A percentile compares a stretch with the other conserved stretches of the same genome.
Evolutionary conservation across 768 basidiomycete species (phyloP).

Genomic region (Russula foetens): DNA sequence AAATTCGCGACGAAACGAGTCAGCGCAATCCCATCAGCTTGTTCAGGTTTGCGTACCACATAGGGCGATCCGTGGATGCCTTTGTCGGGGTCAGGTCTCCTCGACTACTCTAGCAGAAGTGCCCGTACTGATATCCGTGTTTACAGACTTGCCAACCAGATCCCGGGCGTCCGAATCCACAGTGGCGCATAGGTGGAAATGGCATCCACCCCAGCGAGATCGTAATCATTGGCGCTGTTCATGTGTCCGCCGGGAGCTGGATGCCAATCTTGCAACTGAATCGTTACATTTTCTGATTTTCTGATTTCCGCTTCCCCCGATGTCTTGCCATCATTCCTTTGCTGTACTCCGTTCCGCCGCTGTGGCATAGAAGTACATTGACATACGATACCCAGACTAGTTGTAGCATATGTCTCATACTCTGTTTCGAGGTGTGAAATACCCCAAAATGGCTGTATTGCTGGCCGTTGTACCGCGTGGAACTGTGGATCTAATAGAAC

Average conservation of each 20-base stretch:
- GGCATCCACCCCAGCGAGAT: background rate
- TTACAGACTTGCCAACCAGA: background rate
- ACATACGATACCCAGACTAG: background rate
- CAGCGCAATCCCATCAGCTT: constrained; percentile 1
- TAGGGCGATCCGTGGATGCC: constrained; percentile 4
- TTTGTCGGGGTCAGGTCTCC: background rate
- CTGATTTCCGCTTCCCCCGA: background rate
- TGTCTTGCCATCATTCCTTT: background rate
- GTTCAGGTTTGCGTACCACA: background rate
- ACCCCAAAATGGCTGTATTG: background rate
- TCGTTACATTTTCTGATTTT: background rate
- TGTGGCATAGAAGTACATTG: background rate
- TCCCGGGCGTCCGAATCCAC: background rate
- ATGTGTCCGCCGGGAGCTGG: constrained; percentile 5
- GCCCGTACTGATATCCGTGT: background rate
- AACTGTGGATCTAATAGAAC: background rate
- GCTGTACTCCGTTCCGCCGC: background rate
- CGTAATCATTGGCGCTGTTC: constrained; percentile 3
- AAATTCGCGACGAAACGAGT: constrained; percentile 3
- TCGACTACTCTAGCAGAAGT: too few relatives aligned
- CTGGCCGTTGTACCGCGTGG: background rate
- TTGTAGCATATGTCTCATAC: background rate
- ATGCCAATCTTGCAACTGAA: constrained; percentile 12
- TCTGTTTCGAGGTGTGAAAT: background rate
- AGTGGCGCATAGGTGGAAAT: background rate